Base-by-base conservation (phyloP, 495 filamentous ascomycete genomes). In the Rhizodiscina lignyota region DNA sequence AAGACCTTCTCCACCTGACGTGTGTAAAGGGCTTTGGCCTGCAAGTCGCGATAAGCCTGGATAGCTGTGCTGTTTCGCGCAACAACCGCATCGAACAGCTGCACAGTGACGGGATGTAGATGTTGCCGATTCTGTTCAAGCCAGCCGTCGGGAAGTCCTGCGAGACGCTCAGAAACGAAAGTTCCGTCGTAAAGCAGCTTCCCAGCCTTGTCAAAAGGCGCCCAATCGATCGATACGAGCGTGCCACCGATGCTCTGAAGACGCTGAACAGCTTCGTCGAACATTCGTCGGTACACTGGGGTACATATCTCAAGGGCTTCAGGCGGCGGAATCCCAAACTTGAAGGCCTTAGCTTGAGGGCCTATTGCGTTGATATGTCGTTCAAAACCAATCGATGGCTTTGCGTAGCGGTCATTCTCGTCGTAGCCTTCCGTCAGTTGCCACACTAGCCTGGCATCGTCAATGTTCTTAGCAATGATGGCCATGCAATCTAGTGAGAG, bases 401-500 rank as follows among this genome's bases (percentile, higher is more conserved):
- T 76, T 2, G 73, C 60, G 45, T 73, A 77, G 21, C 57, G 52
- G 49, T 78, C 73, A 12, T 57, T 45, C 5, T 46, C 45, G 38
- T 79, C 72, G 40, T 63, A 63, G 6, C 57, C 60, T 29, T 66
- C 65, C 12, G 62, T 60, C 16, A 68, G 51, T 24, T 63, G 56
- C 68, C 73, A 73, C 4, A 77, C 61, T 16, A 47, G 49, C 16
- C 70, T 58, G 11, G 63, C 65, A 42, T 76, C 71, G 4, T 55
- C 48, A 8, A 72, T 54, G 21, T 50, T 68, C 13, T 49, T 42
- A 2, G 72, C 62, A 34, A 73, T 59, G 35, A 77, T 61, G 2
- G 72, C 63, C 23, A 77, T 63, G 37, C 67, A 74, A 51, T 79
- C 74, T 11, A 75, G 59, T 2, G 62, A 69, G n/a, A 62, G 53